Base-by-base conservation (phyloP, 208 protist genomes). In the Herpetomonas muscarum region DNA sequence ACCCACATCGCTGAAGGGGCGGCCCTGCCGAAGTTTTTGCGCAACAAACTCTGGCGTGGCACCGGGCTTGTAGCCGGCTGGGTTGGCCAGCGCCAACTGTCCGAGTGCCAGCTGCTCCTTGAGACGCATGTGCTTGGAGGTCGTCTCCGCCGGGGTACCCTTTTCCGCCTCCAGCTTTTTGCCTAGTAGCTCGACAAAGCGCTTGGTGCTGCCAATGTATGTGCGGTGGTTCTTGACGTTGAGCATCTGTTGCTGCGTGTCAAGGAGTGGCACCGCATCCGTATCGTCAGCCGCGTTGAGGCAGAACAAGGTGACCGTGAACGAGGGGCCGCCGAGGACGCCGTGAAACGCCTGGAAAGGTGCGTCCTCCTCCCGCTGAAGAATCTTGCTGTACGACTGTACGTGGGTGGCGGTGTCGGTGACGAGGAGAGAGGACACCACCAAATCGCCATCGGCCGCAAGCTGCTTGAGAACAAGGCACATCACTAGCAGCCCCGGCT, bases 401-500 rank as follows among this genome's bases (percentile, higher is more conserved):
- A 50, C 50, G 32, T 72, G 57, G 39, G 26, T 44, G 17, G 65
- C 70, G 21, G 60, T 73, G 42, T 85, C 67, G 2, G 66, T 79
- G 24, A 90, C 64, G 10, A 87, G 52, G 47, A 82, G 67, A 3
- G 83, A 90, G 7, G 83, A 90, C 19, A 87, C 53, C 12, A 85
- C 52, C 7, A 87, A 64, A 49, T 87, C 77, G 51, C 63, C 50
- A 32, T 74, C 61, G 36, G 62, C 68, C 5, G 42, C 22, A 22
- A 61, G 42, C 44, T 87, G 83, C 53, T 78, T 85, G 25, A 87
- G 64, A 26, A 87, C 39, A 10, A 90, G 56, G 17, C 74, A 81
- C 10, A 76, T 51, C 15, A 82, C 76, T 19, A 90, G 34, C 30
- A 86, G 49, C 3, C 76, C 76, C 19, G 22, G 19, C 22, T 70